A percentile compares a stretch with the other conserved stretches of the same genome.
These are phyloP conservation scores for Cucumis hystrix DNA, from an alignment of 306 rosid genomes.

Conservation along the genomic window DNA sequence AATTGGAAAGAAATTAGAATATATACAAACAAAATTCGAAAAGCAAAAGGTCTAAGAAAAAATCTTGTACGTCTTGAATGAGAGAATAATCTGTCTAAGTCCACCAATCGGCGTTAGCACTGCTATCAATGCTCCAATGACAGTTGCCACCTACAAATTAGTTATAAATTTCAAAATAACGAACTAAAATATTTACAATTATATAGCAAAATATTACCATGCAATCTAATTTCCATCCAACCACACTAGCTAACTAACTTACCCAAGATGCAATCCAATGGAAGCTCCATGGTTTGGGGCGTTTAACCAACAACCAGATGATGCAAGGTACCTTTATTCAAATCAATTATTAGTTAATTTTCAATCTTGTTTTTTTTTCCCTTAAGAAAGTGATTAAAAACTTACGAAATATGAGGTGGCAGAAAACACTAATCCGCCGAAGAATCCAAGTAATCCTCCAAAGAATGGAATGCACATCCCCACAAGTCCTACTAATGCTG, in stretches of 20 bases:
- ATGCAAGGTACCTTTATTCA: constrained; percentile 41
- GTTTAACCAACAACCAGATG: constrained; percentile 29
- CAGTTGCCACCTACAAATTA: constrained; percentile 16
- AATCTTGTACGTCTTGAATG: constrained; percentile 23
- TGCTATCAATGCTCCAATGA: constrained; percentile 19
- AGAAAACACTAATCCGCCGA: constrained; percentile 64
- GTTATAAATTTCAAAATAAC: no score
- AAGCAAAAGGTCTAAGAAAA: constrained; percentile 19
- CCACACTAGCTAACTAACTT: no score
- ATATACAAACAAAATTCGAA: background rate
- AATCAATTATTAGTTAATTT: background rate
- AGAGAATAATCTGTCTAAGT: constrained; percentile 31
- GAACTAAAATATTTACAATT: no score
- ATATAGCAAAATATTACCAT: no score
- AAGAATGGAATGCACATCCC: constrained; percentile 58
- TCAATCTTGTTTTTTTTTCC: no score
- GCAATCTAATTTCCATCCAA: no score
- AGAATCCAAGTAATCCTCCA: constrained; percentile 61
- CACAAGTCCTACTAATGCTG: constrained; percentile 30
- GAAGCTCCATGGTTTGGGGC: constrained; percentile 24
- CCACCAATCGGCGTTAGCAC: constrained; percentile 49
- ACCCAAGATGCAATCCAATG: constrained; percentile 42
- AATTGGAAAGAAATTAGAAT: background rate
- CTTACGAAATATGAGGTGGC: constrained; percentile 56
- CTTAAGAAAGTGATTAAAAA: background rate